Evolutionary conservation across 768 basidiomycete genomes (phyloP), one percentile per base, ranked within the genome.

Genomic region (Lactarius quietus): DNA sequence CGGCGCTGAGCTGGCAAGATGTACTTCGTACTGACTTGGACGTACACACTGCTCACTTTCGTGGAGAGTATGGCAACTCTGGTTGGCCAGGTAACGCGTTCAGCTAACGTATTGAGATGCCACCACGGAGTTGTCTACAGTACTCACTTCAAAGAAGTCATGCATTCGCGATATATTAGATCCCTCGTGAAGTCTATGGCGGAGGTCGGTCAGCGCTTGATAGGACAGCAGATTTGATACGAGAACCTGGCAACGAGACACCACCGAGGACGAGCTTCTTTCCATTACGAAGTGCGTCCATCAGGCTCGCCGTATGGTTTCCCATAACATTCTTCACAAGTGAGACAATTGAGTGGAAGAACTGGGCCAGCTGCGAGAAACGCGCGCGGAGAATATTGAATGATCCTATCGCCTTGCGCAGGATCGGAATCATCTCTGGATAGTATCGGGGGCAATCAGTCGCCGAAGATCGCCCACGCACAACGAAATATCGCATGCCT

Each of bases 341-440:
- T 57, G 14, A 57, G 38, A 57, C 56, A 14, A 57, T 57, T 3
- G 35, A 57, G 35, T 36, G 56, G 33, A 57, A 35, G 56, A 57
- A 57, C 33, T 57, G 35, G 6, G 56, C 56, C 26, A 57, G 23
- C 36, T 36, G 56, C 5, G 56, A 57, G 56, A 57, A 57, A 17
- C 56, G 56, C 36, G 56, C 56, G 23, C 56, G 56, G n/a, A 57
- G 56, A 17, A 57, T 57, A n/a, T 57, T 57, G 56, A 57, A 57
- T 8, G 56, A 57, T 23, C 56, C 36, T 26, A 57, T 57, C 29
- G 56, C 56, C 36, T 57, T 57, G 56, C 35, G 23, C 36, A 57
- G n/a, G 36, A 57, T 33, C 3, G 56, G 56, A 23, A 57, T 18
- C 56, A 38, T 57, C 35, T 57, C 31, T 57, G 23, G 15, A 23